Base-by-base conservation (phyloP, 306 rosid genomes). In the Astragalus membranaceus region DNA sequence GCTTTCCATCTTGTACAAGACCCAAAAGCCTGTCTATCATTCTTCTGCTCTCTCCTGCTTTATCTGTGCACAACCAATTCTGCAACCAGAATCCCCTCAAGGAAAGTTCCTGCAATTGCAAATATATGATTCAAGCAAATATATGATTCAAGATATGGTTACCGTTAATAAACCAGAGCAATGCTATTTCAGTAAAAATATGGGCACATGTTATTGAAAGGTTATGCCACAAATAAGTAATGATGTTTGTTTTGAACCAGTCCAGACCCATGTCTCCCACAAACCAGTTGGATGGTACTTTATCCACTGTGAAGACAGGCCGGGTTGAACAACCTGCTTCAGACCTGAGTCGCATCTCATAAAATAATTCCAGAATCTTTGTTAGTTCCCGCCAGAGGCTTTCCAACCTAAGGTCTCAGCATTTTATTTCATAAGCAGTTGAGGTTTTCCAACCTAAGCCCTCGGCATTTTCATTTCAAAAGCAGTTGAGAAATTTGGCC, bases 41-140 rank as follows among this genome's bases (percentile, higher is more conserved):
- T 76, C 65, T 68, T 77, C 97, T 79, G 78, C 97, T 82, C 76
- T 90, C 87, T 47, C 56, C 75, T 23, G 90, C 90, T 69, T 81
- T 85, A 43, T 90, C 97, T 58, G 82, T 56, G 78, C 81, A 66
- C 85, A 90, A 46, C 90, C 91, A 90, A 66, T 75, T 90, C 84
- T 90, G 97, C 77, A 93, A 75, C 98, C 97, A 93, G 80, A 93
- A 90, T 64, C 98, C 97, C 87, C 89, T 85, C 74, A 93, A 80
- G 63, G 96, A 90, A 79, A 93, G 80, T 10, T 93, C 92, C 98
- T 93, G 90, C 75, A 65, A 75, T 97, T 93, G 90, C 75, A 64
- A 77, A 67, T 57, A 47, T 36, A 60, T 48, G 53, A 37, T 46
- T 53, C 52, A 8, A 67, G 20, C 75, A 64, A 77, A 67, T 57